Conservation (phyloP, 2,329 filamentous ascomycete genomes). For the Endoconidiophora laricicola region DNA sequence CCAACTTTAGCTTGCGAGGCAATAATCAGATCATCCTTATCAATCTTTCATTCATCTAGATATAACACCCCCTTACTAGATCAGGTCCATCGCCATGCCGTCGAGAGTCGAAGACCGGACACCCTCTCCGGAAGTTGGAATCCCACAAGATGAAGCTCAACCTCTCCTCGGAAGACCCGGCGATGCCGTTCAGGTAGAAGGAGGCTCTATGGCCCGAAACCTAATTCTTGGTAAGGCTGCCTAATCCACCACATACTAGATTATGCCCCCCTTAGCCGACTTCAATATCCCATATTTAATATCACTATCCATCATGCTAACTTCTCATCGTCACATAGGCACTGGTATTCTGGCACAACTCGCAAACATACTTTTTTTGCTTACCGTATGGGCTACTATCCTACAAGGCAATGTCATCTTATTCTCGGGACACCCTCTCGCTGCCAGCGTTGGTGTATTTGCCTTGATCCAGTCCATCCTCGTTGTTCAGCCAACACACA, state of each 20-base stretch:
- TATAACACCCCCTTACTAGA: too few species aligned
- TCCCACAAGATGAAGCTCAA: constrained; percentile 23
- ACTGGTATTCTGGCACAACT: constrained; percentile 68
- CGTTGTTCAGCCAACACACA: constrained; percentile 73
- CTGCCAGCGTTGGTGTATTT: constrained; percentile 50
- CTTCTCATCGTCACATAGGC: constrained; percentile 31
- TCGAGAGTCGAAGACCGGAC: neutral
- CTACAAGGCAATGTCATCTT: constrained; percentile 55
- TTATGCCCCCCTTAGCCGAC: constrained; percentile 1
- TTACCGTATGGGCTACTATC: constrained; percentile 62
- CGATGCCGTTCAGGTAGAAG: constrained; percentile 53
- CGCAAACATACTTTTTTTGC: constrained; percentile 57
- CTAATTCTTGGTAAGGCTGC: constrained; percentile 49
- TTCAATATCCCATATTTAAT: neutral
- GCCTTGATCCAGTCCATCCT: constrained; percentile 66
- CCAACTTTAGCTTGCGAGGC: too few species aligned
- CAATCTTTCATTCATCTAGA: too few species aligned
- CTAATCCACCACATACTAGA: constrained; percentile 8
- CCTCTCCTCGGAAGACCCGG: constrained; percentile 40
- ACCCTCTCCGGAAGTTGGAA: neutral
- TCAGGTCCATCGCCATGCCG: neutral
- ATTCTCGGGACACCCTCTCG: constrained; percentile 77
- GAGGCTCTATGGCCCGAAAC: constrained; percentile 49
- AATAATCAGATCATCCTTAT: too few species aligned
- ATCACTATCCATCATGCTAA: neutral